Base-by-base conservation (phyloP, 441 rosid species). In the Sinapis alba region DNA sequence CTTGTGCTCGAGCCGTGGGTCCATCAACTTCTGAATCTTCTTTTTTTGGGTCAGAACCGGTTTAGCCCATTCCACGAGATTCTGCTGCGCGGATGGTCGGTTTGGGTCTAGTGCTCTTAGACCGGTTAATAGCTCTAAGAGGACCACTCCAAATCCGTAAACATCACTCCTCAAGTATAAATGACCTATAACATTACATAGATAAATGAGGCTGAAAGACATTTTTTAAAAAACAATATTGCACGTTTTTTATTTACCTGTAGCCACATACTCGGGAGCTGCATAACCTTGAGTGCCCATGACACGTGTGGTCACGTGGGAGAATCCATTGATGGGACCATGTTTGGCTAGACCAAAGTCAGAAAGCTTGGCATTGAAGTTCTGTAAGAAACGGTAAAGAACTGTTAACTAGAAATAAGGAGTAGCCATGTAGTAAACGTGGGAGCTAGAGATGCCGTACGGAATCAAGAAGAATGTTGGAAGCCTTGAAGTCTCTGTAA, bases 221-320 rank as follows among this genome's bases (percentile, higher is more conserved):
- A 24, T 30, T n/a, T 19, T 57, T 13, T 7, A 3, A 26, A 6
- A 43, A 7, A 6, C 12, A 58, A 58, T 2, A 19, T 8, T 51
- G 57, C 24, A 51, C 57, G n/a, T 20, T 16, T 61, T 50, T 23
- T 7, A 6, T 1, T 65, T 83, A 91, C 98, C 97, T 13, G 97
- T 89, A 13, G 91, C 87, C 4, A 94, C 80, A 54, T 90, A 94
- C 58, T 94, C 98, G 0, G 98, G 97, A 63, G 97, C 98, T 3
- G 97, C 94, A 30, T 94, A 94, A 2, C 97, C 98, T 12, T 75
- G 87, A 0, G 98, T 94, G 65, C 98, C 98, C 87, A 90, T 78
- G 32, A 89, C 79, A 6, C 87, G 84, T 0, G 97, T 94, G 23
- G 97, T 85, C 3, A 94, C 87, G 15, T 94, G 97, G 0, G 97